A percentile compares a stretch with the other conserved stretches of the same genome.
Conservation (phyloP, 2,329 filamentous ascomycete genomes). For the Atkinsonella texensis region DNA sequence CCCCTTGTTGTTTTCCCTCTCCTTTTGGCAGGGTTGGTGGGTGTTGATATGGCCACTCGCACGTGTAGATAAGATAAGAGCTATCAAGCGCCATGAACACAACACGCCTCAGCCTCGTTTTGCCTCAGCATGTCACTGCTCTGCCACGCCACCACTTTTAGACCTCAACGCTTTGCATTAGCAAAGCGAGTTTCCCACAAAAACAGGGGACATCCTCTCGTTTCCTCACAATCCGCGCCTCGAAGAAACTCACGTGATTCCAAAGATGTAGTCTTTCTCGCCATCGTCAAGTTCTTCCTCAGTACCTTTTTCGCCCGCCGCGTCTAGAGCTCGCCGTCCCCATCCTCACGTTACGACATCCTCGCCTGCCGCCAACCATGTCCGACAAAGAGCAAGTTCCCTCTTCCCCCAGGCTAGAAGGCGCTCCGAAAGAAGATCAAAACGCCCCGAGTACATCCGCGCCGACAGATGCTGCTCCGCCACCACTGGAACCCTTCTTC, state of each 20-base stretch:
- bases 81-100: background rate
- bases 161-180: background rate
- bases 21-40: too few species aligned
- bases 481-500: slow-evolving; percentile 71
- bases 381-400: background rate
- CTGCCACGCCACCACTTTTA: background rate
- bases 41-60: background rate
- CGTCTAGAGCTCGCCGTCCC: background rate
- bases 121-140: background rate
- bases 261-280: background rate
- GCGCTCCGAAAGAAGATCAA: background rate
- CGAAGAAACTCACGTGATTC: background rate
- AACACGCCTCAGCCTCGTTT: background rate
- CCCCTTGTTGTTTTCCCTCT: too few species aligned
- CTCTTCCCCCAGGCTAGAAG: background rate
- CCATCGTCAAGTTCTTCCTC: too few species aligned
- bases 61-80: slow-evolving; percentile 23
- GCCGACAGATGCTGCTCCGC: slow-evolving; percentile 2
- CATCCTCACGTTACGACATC: background rate
- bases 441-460: background rate
- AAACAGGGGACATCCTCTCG: background rate
- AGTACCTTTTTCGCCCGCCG: background rate
- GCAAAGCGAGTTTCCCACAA: background rate
- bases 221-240: background rate
- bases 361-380: background rate